These are phyloP conservation scores for Astragalus membranaceus DNA, from an alignment of 306 rosid genomes.

Conservation along the genomic window DNA sequence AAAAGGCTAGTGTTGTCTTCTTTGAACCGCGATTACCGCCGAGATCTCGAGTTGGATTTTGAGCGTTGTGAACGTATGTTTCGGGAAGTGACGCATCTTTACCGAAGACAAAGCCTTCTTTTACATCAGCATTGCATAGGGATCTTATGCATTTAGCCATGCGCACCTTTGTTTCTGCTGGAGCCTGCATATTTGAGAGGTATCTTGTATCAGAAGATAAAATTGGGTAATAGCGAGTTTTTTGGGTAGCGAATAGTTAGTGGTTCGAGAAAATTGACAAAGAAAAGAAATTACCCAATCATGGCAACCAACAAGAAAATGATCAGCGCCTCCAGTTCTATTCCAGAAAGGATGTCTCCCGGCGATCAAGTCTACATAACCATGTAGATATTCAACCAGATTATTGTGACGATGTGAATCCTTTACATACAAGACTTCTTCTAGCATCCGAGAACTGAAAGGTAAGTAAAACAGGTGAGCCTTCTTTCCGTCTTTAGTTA, in stretches of 20 bases:
- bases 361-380: conserved; percentile 44
- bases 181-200: conserved; percentile 44
- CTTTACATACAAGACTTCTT: conserved; percentile 49
- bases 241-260: background rate
- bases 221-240: background rate
- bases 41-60: conserved; percentile 46
- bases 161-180: conserved; percentile 47
- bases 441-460: conserved; percentile 67
- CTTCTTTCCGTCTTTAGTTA: conserved; percentile 48
- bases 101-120: conserved; percentile 74
- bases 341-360: conserved; percentile 75
- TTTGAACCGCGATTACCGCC: conserved; percentile 57
- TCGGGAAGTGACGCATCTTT: conserved; percentile 85
- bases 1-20: conserved; percentile 62
- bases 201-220: conserved; percentile 11
- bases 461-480: conserved; percentile 90
- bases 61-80: conserved; percentile 38
- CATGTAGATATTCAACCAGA: conserved; percentile 46
- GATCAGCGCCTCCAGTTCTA: conserved; percentile 85
- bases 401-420: conserved; percentile 57
- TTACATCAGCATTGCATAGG: conserved; percentile 76
- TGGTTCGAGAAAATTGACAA: background rate
- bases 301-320: conserved; percentile 90
- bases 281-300: conserved; percentile 63
- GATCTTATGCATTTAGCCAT: conserved; percentile 73